These are phyloP conservation scores for Nyssa sinensis DNA, from an alignment of 148 eudicot genomes.

Conservation along the genomic window DNA sequence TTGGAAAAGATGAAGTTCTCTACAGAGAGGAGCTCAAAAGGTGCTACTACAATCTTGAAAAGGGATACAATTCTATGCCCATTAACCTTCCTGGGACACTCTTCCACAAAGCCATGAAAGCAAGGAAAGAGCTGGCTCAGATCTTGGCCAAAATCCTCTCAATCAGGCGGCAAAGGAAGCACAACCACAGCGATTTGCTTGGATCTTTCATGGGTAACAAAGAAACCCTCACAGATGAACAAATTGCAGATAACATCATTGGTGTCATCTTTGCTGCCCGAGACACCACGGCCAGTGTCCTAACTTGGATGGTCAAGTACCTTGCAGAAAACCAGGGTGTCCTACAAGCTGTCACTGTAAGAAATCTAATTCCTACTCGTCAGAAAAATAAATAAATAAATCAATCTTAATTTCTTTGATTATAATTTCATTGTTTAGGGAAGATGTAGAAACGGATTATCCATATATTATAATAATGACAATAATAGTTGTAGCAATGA, in stretches of 20 bases:
- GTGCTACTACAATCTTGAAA: constrained; percentile 78
- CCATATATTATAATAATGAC: not conserved
- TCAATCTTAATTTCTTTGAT: no score
- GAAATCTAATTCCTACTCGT: not conserved
- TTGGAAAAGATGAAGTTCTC: constrained; percentile 72
- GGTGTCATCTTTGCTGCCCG: constrained; percentile 96
- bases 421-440: not conserved
- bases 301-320: constrained; percentile 90
- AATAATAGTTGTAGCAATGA: not conserved
- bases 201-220: constrained; percentile 81
- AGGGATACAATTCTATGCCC: constrained; percentile 95
- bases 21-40: constrained; percentile 83
- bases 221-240: constrained; percentile 76
- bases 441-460: not conserved
- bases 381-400: not conserved
- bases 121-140: constrained; percentile 69
- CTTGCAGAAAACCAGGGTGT: constrained; percentile 76
- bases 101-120: constrained; percentile 88
- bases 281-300: constrained; percentile 90
- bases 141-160: constrained; percentile 69
- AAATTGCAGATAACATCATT: constrained; percentile 90
- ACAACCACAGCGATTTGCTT: constrained; percentile 53
- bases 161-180: constrained; percentile 43
- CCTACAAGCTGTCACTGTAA: constrained; percentile 80
- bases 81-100: constrained; percentile 89